A percentile compares a stretch with the other conserved stretches of the same genome.
These are phyloP conservation scores for Geranium incanum DNA, from an alignment of 441 rosid genomes.

Conservation along the genomic window DNA sequence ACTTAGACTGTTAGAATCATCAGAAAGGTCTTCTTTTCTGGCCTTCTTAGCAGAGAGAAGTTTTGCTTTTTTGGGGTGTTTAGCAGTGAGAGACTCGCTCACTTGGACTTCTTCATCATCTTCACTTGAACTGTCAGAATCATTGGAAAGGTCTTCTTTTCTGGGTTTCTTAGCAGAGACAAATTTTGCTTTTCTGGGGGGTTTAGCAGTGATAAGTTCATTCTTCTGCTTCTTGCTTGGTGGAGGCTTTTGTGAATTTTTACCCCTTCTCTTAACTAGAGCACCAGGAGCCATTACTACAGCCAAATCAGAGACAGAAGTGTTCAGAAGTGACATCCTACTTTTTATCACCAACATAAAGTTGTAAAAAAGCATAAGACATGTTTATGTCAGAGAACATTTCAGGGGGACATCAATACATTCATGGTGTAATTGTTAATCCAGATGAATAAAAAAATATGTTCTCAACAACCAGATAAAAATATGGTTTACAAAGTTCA, in stretches of 20 bases:
- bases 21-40: conserved; percentile 28
- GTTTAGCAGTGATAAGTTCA: conserved; percentile 31
- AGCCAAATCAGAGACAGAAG: conserved; percentile 2
- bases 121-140: conserved; percentile 32
- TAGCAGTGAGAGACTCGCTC: conserved; percentile 30
- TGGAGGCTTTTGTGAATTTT: conserved; percentile 33
- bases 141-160: conserved; percentile 34
- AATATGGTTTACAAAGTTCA: not conserved
- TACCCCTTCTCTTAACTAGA: conserved; percentile 46
- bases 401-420: not conserved
- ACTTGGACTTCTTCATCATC: conserved; percentile 28
- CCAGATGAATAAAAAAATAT: not conserved
- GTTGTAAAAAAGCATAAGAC: not conserved
- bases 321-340: not conserved
- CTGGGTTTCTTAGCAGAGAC: not conserved
- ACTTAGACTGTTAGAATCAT: conserved; percentile 34
- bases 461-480: not conserved
- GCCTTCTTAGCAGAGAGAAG: not conserved
- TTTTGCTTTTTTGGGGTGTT: conserved; percentile 18
- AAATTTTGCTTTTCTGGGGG: conserved; percentile 13
- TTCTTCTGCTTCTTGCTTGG: conserved; percentile 52
- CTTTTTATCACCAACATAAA: not conserved
- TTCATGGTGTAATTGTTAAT: not conserved
- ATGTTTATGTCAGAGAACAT: not conserved
- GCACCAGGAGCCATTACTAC: conserved; percentile 40